Evolutionary conservation across 371 early-diverging fungal genomes (phyloP).

Genomic region (Mucor mucedo): DNA sequence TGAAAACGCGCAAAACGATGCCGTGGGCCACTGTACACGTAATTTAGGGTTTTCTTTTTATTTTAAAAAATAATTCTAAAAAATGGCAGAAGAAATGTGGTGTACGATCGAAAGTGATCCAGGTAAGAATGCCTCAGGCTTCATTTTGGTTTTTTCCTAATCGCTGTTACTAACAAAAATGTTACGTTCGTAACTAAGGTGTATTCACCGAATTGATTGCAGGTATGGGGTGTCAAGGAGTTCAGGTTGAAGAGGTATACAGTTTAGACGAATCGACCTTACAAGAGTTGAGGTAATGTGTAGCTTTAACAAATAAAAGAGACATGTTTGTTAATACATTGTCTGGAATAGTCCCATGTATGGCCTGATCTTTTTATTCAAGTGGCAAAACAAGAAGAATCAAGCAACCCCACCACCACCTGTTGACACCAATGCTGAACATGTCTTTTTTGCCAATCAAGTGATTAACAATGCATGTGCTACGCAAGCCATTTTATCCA

Average conservation of each 20-base stretch:
- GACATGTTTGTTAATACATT: neutral
- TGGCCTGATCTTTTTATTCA: slow-evolving; percentile 92
- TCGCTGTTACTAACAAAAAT: neutral
- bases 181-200: slow-evolving; percentile 44
- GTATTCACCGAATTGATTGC: slow-evolving; percentile 91
- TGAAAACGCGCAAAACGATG: no score
- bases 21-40: no score
- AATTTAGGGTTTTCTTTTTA: no score
- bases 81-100: slow-evolving; percentile 51
- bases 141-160: no score
- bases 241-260: slow-evolving; percentile 85
- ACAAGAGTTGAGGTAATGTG: slow-evolving; percentile 57
- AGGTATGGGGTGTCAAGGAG: slow-evolving; percentile 82
- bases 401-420: slow-evolving; percentile 20
- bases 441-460: slow-evolving; percentile 83
- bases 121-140: slow-evolving; percentile 41
- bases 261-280: slow-evolving; percentile 65
- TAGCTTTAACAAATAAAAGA: neutral
- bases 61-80: neutral
- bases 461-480: slow-evolving; percentile 89
- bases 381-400: slow-evolving; percentile 68
- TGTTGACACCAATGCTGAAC: slow-evolving; percentile 33
- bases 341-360: slow-evolving; percentile 66
- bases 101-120: slow-evolving; percentile 91
- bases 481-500: slow-evolving; percentile 91